These are phyloP conservation scores for Xylaria sp. DNA, from an alignment of 2,329 filamentous ascomycete species.

Conservation along the genomic window DNA sequence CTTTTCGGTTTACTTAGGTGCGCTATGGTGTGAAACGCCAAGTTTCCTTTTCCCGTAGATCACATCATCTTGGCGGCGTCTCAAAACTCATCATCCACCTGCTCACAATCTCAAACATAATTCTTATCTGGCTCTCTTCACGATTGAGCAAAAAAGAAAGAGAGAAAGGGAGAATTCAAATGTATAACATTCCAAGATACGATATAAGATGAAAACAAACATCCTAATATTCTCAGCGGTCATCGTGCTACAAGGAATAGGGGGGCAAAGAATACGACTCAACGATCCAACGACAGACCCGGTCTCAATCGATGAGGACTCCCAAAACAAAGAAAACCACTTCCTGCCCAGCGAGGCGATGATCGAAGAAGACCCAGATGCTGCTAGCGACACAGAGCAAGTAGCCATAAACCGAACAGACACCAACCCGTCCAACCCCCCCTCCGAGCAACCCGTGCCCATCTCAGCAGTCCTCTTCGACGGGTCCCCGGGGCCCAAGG, in stretches of 20 bases:
- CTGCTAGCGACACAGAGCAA: conserved; percentile 27
- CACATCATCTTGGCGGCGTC: conserved; percentile 42
- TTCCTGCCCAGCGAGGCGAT: conserved; percentile 40
- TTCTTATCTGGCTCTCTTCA: neutral
- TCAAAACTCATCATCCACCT: conserved; percentile 33
- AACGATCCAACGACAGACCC: conserved; percentile 34
- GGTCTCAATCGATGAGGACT: conserved; percentile 35
- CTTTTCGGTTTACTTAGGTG: no score
- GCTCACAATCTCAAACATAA: conserved; percentile 21
- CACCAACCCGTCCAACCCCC: conserved; percentile 35
- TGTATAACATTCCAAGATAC: conserved; percentile 3
- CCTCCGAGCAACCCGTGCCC: conserved; percentile 53
- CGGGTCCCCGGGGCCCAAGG: conserved; percentile 51
- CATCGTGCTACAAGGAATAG: conserved; percentile 14
- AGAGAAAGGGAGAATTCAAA: neutral
- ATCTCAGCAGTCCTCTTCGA: conserved; percentile 61
- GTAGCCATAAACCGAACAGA: conserved; percentile 25
- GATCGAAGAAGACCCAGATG: conserved; percentile 32
- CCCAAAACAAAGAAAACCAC: conserved; percentile 29
- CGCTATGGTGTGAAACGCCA: conserved; percentile 47
- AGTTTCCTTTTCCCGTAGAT: conserved; percentile 31
- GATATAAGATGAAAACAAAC: conserved; percentile 10
- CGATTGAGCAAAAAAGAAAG: neutral
- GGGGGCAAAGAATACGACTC: conserved; percentile 38
- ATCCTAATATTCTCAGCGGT: conserved; percentile 27